A percentile compares a stretch with the other conserved stretches of the same genome.
phyloP scores from a whole-genome alignment of 768 basidiomycete species.

The Asterophora lycoperdoides region DNA sequence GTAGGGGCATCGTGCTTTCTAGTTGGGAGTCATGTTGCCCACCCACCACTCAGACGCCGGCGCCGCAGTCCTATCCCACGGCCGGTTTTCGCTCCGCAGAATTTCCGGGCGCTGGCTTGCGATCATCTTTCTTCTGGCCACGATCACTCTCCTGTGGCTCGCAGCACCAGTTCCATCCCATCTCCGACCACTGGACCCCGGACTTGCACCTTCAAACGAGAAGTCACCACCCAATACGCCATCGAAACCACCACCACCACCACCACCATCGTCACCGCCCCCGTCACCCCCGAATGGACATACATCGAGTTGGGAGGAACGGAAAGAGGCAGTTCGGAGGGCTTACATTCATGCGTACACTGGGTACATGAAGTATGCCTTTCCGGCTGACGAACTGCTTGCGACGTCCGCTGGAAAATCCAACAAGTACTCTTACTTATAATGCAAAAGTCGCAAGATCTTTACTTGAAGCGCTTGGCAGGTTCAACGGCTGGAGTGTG shows the following conservation, averaged over 20 bases:
- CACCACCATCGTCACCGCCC: too few relatives aligned
- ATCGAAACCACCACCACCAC: too few relatives aligned
- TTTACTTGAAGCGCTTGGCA: neutral
- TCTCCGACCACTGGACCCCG: neutral
- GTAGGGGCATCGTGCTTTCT: too few relatives aligned
- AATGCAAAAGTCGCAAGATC: too few relatives aligned
- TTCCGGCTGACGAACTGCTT: conserved; percentile 49
- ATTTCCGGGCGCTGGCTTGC: neutral
- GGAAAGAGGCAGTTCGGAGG: conserved; percentile 45
- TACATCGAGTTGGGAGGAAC: conserved; percentile 29
- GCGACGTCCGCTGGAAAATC: conserved; percentile 39
- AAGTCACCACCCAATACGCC: too few relatives aligned
- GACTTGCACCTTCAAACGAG: neutral
- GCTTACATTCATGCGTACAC: conserved; percentile 54
- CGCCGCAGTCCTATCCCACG: neutral
- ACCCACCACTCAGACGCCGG: neutral
- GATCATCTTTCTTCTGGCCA: neutral
- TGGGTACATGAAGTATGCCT: conserved; percentile 49
- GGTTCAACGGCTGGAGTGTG: conserved; percentile 49
- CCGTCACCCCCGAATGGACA: neutral
- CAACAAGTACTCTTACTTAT: conserved; percentile 39
- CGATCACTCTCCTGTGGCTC: neutral
- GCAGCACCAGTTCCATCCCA: neutral
- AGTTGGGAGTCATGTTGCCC: neutral
- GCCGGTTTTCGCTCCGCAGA: neutral